Conservation (phyloP, 2,329 filamentous ascomycete species). For the Cryphonectria carpinicola region DNA sequence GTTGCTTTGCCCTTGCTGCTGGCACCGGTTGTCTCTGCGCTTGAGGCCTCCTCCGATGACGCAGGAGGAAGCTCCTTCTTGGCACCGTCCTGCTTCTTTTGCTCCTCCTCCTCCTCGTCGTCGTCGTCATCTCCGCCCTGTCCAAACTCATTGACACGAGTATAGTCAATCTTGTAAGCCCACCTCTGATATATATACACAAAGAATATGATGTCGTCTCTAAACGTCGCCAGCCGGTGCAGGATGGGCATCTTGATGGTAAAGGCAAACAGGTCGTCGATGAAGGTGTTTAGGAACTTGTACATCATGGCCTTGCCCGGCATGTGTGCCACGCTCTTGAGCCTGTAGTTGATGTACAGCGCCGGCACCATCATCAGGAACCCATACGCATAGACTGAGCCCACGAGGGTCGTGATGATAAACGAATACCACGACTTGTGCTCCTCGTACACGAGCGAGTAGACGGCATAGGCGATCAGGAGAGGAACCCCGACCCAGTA, state of each 20-base stretch:
- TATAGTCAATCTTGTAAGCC: slow-evolving; percentile 90
- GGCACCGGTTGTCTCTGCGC: slow-evolving; percentile 51
- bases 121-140: slow-evolving; percentile 94
- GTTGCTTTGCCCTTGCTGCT: slow-evolving; percentile 53
- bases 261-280: slow-evolving; percentile 97
- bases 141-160: slow-evolving; percentile 94
- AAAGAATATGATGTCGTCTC: slow-evolving; percentile 98
- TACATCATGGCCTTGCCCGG: slow-evolving; percentile 95
- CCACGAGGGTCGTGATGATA: slow-evolving; percentile 91
- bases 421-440: slow-evolving; percentile 99
- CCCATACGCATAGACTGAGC: slow-evolving; percentile 95
- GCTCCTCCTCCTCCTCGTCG: slow-evolving; percentile 44
- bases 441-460: slow-evolving; percentile 88
- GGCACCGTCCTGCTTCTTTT: slow-evolving; percentile 40
- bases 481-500: slow-evolving; percentile 91
- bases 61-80: slow-evolving; percentile 42
- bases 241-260: slow-evolving; percentile 99
- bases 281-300: slow-evolving; percentile 98
- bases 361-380: slow-evolving; percentile 99
- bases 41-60: slow-evolving; percentile 30
- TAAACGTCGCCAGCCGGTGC: slow-evolving; percentile 86
- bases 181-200: slow-evolving; percentile 94
- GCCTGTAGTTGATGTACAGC: slow-evolving; percentile 97
- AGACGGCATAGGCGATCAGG: slow-evolving; percentile 83
- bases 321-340: slow-evolving; percentile 97